Evolutionary conservation across 306 rosid species (phyloP).

Genomic region (Rubus idaeus): DNA sequence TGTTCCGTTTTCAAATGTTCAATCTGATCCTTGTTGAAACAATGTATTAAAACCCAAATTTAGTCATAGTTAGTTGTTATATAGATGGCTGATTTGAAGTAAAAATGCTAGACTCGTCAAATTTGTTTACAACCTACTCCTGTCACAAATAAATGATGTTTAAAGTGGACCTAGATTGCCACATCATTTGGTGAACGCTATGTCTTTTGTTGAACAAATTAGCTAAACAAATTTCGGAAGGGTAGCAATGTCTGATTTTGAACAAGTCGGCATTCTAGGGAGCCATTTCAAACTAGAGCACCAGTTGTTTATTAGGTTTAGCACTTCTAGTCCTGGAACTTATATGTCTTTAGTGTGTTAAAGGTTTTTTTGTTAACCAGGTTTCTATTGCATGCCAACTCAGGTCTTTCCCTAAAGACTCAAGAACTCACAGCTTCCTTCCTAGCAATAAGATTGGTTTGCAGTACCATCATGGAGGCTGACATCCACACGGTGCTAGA

Average conservation of each 20-base stretch:
- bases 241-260: background rate
- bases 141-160: too few relatives aligned
- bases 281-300: background rate
- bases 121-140: background rate
- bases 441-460: constrained; percentile 41
- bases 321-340: background rate
- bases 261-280: background rate
- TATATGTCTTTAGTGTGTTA: background rate
- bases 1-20: background rate
- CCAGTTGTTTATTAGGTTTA: background rate
- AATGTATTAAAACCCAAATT: background rate
- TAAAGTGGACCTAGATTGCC: too few relatives aligned
- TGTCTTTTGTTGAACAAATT: too few relatives aligned
- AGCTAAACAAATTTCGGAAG: background rate
- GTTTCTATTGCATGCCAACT: background rate
- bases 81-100: background rate
- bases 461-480: constrained; percentile 39
- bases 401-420: constrained; percentile 71
- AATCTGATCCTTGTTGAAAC: background rate
- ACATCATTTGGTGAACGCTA: too few relatives aligned
- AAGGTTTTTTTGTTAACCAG: background rate
- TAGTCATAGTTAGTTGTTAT: background rate
- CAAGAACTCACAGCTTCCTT: constrained; percentile 78
- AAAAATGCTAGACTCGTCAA: background rate
- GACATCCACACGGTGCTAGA: constrained; percentile 54